A percentile compares a stretch with the other conserved stretches of the same genome.
Conservation (phyloP, 1,139 yeast genomes). For the Taphrina deformans region DNA sequence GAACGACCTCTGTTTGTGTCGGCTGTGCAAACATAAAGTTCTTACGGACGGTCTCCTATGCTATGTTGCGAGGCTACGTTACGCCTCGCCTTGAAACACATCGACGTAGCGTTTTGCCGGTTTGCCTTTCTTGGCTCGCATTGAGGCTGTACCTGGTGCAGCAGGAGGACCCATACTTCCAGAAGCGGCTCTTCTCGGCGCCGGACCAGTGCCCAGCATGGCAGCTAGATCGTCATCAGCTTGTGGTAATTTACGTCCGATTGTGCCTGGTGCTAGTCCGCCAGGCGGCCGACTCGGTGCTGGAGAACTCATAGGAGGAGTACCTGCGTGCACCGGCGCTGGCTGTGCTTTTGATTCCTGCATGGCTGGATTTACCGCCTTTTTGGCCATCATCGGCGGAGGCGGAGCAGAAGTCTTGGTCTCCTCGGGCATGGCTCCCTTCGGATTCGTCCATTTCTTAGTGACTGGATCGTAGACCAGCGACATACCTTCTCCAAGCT, state of each 20-base stretch:
- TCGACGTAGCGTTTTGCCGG: constrained; percentile 23
- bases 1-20: background rate
- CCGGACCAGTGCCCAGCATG: constrained; percentile 10
- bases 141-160: background rate
- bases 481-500: constrained; percentile 74
- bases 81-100: constrained; percentile 21
- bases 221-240: constrained; percentile 26
- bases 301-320: background rate
- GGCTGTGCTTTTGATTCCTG: constrained; percentile 42
- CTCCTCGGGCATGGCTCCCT: constrained; percentile 50
- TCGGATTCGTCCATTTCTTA: constrained; percentile 81
- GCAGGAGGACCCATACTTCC: constrained; percentile 12
- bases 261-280: background rate
- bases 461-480: constrained; percentile 81
- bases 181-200: constrained; percentile 11
- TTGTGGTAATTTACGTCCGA: background rate
- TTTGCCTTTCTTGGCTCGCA: constrained; percentile 6
- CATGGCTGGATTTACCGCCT: constrained; percentile 44
- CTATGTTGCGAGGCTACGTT: background rate
- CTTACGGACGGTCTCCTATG: no score
- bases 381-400: constrained; percentile 58
- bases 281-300: background rate
- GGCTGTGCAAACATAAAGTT: no score
- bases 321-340: constrained; percentile 30
- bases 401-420: constrained; percentile 62